Evolutionary conservation across 768 basidiomycete species (phyloP), one percentile per base, ranked within the genome.

Genomic region (Phylloporus scabripes): DNA sequence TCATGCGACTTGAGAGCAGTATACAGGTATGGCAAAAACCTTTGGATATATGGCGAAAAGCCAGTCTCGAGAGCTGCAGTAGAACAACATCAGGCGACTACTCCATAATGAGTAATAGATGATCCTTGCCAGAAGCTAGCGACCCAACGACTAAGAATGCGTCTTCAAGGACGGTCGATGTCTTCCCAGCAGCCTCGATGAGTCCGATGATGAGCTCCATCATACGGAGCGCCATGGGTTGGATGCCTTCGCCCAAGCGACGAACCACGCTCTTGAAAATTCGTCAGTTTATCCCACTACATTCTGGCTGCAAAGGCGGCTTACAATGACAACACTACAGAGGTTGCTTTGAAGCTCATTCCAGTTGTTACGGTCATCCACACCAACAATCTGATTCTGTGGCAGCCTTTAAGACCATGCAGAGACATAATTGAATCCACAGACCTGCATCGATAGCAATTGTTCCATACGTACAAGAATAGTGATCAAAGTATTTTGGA

Each of bases 321-420:
- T 63, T 62, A 92, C 91, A 47, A 91, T 87, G 46, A 90, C 76
- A 41, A 96, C 88, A 56, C 86, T 83, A 66, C 93, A 96, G 58
- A 97, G 78, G 71, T 95, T 96, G 70, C 91, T 86, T 66, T 96
- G 94, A 21, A 99, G 76, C 65, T 99, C 95, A 62, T 96, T 96
- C 93, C 95, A 96, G 73, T 96, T 99, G 70, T 93, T 94, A 54
- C 91, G 84, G 63, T 99, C 96, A 68, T 99, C 96, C 15, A 84
- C 75, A 38, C 96, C 96, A 33, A 99, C 74, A 49, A 98, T 87
- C 71, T 98, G 94, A 66, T 88, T 91, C 82, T 94, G 59, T 12
- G 32, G 53, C 20, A 43, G 15, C 7, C 28, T 36, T 26, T 57
- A 17, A 56, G 40, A 45, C 5, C 18, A 17, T 1, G 18, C 29